Base-by-base conservation (phyloP, 106 monocot genomes). In the Narthecium ossifragum region DNA sequence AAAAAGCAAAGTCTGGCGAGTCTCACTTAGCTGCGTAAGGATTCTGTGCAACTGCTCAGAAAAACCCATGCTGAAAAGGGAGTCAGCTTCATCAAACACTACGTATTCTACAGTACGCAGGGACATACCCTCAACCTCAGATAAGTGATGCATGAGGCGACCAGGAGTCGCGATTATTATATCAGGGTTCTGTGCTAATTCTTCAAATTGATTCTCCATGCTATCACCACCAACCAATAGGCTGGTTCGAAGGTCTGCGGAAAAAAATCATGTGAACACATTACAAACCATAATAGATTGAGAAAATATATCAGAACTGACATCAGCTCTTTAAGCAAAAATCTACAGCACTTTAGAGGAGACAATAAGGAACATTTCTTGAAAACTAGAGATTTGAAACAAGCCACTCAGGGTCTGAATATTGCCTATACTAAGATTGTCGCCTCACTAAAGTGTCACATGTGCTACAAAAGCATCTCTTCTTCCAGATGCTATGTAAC, bases 51-150 rank as follows among this genome's bases (percentile, higher is more conserved):
- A 67, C 58, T 96, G 90, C n/a, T 90, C 81, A 17, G 74, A 75
- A 67, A 96, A 96, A 5, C 96, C 96, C 96, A 90, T 86, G 24
- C 81, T 80, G 59, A 96, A 96, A 2, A 96, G 80, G 51, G 71
- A 65, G 65, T 96, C 96, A 12, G 90, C 96, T 71, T 96, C 96
- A 74, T 96, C 96, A 64, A 96, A 96, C n/a, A 96, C 96, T 33
- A 96, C 90, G 79, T 87, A 96, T 63, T 96, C 96, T 27, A 96
- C 90, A 3, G 86, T 83, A 1, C 76, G 72, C 26, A 96, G 65
- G 17, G 86, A 78, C 90, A 96, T 86, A 46, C 78, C 90, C 55
- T 86, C 86, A 23, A 96, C 70, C 60, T 96, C 96, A 6, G 70
- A 67, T 18, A 96, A 64, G 75, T 90, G 96, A 68, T 96, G 96